Conservation (phyloP, 2,329 filamentous ascomycete genomes). For the Xylaria sp. region DNA sequence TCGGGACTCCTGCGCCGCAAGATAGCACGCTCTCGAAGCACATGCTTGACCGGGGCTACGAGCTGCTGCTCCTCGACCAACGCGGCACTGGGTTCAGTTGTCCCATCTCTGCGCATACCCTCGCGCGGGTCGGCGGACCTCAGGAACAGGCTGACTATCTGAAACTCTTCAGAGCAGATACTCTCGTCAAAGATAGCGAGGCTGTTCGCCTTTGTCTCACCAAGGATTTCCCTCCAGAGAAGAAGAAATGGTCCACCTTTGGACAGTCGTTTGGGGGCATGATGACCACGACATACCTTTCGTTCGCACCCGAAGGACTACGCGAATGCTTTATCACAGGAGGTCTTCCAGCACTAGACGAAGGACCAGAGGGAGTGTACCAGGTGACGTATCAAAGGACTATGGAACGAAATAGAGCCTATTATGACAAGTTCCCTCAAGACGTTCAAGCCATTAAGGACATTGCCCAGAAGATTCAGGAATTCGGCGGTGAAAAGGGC, state of each 20-base stretch:
- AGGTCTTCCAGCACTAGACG: slow-evolving; percentile 81
- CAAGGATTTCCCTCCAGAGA: slow-evolving; percentile 71
- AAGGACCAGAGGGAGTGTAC: slow-evolving; percentile 80
- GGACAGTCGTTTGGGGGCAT: slow-evolving; percentile 96
- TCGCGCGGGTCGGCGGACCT: slow-evolving; percentile 71
- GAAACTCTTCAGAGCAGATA: slow-evolving; percentile 87
- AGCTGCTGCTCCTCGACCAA: slow-evolving; percentile 88
- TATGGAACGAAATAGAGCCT: slow-evolving; percentile 76
- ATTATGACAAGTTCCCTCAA: slow-evolving; percentile 86
- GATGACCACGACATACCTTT: slow-evolving; percentile 84
- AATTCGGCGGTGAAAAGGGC: slow-evolving; percentile 59
- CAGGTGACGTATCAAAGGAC: slow-evolving; percentile 75
- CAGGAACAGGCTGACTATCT: slow-evolving; percentile 81
- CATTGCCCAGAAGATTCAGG: slow-evolving; percentile 72
- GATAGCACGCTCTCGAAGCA: slow-evolving; percentile 75
- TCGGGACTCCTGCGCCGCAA: slow-evolving; percentile 79
- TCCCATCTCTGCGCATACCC: slow-evolving; percentile 77
- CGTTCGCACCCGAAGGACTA: slow-evolving; percentile 79
- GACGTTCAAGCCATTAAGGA: slow-evolving; percentile 75
- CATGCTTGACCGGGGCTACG: slow-evolving; percentile 82
- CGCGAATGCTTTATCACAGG: slow-evolving; percentile 87
- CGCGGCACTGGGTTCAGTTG: slow-evolving; percentile 88
- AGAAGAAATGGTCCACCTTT: slow-evolving; percentile 84
- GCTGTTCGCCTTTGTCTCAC: slow-evolving; percentile 83
- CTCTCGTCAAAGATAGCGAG: slow-evolving; percentile 88